phyloP scores from a whole-genome alignment of 371 early-diverging fungal species.

The Rhizomucor miehei region DNA sequence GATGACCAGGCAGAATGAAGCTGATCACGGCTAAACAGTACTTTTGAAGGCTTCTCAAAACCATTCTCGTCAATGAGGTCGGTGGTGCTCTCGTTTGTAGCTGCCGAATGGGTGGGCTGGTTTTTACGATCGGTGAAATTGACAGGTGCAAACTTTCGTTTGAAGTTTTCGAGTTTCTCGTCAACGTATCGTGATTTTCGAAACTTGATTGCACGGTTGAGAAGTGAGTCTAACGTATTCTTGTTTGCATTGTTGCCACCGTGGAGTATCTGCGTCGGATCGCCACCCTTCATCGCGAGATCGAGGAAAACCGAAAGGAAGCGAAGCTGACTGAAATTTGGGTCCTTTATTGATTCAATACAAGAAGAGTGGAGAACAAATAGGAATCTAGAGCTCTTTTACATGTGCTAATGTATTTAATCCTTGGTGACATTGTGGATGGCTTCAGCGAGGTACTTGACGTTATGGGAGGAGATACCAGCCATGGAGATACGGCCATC shows the following conservation, averaged over 20 bases:
- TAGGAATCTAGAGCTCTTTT: too few species aligned
- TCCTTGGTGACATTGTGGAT: constrained; percentile 92
- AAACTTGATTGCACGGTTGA: constrained; percentile 43
- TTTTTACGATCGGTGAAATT: constrained; percentile 19
- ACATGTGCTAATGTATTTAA: constrained; percentile 11
- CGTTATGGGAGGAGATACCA: constrained; percentile 91
- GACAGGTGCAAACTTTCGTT: constrained; percentile 41
- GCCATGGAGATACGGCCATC: constrained; percentile 98
- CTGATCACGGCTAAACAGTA: constrained; percentile 54
- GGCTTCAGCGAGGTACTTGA: constrained; percentile 93
- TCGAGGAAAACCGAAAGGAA: not conserved
- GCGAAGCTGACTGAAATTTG: too few species aligned
- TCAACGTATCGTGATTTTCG: constrained; percentile 47
- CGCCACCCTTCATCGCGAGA: constrained; percentile 7
- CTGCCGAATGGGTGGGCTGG: not conserved
- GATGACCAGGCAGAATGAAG: constrained; percentile 57
- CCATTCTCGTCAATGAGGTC: constrained; percentile 53
- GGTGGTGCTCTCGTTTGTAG: not conserved
- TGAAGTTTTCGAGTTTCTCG: constrained; percentile 41
- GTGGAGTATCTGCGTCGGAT: constrained; percentile 10
- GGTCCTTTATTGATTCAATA: too few species aligned
- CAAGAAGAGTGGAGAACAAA: too few species aligned
- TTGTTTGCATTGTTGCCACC: constrained; percentile 11
- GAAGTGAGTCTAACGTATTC: constrained; percentile 27
- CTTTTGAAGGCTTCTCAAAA: constrained; percentile 62